Conservation (phyloP, 2,329 filamentous ascomycete genomes). For the Nigrograna mackinnonii region DNA sequence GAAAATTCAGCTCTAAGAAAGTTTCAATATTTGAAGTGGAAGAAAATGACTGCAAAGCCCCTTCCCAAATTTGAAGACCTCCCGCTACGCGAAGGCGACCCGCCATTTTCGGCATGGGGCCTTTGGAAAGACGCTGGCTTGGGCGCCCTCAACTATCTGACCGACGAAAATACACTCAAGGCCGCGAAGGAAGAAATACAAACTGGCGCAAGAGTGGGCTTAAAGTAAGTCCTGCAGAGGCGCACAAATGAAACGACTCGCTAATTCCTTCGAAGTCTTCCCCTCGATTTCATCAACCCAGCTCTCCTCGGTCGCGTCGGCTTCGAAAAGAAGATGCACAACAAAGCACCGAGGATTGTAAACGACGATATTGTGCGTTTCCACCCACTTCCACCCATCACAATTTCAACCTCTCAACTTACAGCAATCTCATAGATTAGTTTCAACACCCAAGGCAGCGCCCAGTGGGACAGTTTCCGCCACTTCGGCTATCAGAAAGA, state of each 20-base stretch:
- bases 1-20: too few species aligned
- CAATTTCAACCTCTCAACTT: too few species aligned
- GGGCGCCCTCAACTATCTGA: not conserved
- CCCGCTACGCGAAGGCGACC: not conserved
- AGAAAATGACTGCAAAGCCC: not conserved
- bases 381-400: too few species aligned
- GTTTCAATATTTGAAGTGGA: too few species aligned
- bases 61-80: slow-evolving; percentile 1
- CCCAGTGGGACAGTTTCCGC: slow-evolving; percentile 26
- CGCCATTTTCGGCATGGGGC: not conserved
- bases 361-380: slow-evolving; percentile 16
- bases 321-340: slow-evolving; percentile 47
- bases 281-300: slow-evolving; percentile 55
- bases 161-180: slow-evolving; percentile 24
- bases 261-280: too few species aligned
- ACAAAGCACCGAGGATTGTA: slow-evolving; percentile 9
- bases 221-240: slow-evolving; percentile 31
- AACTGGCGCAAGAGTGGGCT: slow-evolving; percentile 51
- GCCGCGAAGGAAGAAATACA: slow-evolving; percentile 52
- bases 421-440: too few species aligned
- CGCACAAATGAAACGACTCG: not conserved
- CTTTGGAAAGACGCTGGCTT: not conserved
- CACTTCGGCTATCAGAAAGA: slow-evolving; percentile 16
- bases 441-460: slow-evolving; percentile 24
- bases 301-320: slow-evolving; percentile 53